Evolutionary conservation across 208 protist species (phyloP).

Genomic region (Acanthamoeba triangularis): DNA sequence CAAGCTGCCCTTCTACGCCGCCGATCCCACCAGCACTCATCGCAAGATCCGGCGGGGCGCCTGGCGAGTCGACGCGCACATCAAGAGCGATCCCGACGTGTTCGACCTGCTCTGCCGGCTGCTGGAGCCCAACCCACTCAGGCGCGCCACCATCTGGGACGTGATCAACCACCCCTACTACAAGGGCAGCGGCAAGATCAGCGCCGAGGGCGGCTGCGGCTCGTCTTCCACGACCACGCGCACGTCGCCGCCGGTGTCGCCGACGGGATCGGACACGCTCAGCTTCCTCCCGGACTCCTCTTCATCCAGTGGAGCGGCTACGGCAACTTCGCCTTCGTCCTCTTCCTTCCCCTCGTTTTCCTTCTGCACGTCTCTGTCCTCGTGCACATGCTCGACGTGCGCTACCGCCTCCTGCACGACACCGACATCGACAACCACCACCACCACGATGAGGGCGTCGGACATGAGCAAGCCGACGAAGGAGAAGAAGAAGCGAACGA

Average conservation of each 20-base stretch:
- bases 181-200: neutral
- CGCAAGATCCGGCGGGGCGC: conserved; percentile 37
- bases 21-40: neutral
- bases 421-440: neutral
- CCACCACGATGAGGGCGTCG: neutral
- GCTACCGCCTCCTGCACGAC: neutral
- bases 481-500: no score
- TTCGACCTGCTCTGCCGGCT: conserved; percentile 33
- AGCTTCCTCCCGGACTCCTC: neutral
- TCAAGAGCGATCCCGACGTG: conserved; percentile 39
- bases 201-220: neutral
- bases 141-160: conserved; percentile 50
- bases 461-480: neutral
- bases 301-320: neutral
- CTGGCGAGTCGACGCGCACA: neutral
- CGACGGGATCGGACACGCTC: neutral
- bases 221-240: neutral
- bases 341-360: neutral
- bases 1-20: conserved; percentile 23
- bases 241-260: neutral
- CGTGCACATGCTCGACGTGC: neutral
- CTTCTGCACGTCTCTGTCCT: neutral
- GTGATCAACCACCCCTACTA: conserved; percentile 61
- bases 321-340: neutral
- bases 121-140: conserved; percentile 23